Base-by-base conservation (phyloP, 495 filamentous ascomycete genomes). In the Penicillium lagena region DNA sequence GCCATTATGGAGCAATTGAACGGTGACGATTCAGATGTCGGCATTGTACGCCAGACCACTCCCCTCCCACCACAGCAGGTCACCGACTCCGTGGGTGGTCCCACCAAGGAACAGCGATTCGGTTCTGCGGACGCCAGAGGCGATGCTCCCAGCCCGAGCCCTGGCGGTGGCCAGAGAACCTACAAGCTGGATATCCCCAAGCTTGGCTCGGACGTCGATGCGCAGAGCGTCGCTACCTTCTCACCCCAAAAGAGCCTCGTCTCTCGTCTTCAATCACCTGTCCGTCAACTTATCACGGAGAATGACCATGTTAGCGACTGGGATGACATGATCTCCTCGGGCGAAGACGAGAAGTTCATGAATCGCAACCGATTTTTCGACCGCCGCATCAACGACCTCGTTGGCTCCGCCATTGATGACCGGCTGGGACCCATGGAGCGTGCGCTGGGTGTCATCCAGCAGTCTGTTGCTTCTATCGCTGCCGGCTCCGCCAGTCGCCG, bases 1-100 rank as follows among this genome's bases (percentile, higher is more conserved):
- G 86, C 80, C 22, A 73, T 95, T 41, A 93, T 95, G 87, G 81
- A 82, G 12, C 83, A 89, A 38, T 73, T 95, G 40, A 84, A 89
- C 56, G 77, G 72, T 29, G 41, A 37, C 27, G 82, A 85, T 45
- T 83, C 84, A 0, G 79, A 83, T 45, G 73, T 85, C 56, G 85
- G 86, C 8, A 76, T 89, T 45, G 85, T 86, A 54, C 73, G 79
- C 57, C 62, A 75, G 33, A 59, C 69, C 45, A 76, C 76, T 14
- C 68, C 73, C 3, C 62, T 67, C 12, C 71, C 70, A 59, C 59
- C 59, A 27, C 68, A 73, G 38, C 57, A 52, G n/a, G 2, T 52
- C 8, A 47, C 54, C 7, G 61, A 66, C 32, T 65, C 68, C 33
- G 69, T 71, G 2, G 60, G 63, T 1, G 54, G 70, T 12, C 72